Conservation (phyloP, 148 eudicot species). For the Fagopyrum tataricum region DNA sequence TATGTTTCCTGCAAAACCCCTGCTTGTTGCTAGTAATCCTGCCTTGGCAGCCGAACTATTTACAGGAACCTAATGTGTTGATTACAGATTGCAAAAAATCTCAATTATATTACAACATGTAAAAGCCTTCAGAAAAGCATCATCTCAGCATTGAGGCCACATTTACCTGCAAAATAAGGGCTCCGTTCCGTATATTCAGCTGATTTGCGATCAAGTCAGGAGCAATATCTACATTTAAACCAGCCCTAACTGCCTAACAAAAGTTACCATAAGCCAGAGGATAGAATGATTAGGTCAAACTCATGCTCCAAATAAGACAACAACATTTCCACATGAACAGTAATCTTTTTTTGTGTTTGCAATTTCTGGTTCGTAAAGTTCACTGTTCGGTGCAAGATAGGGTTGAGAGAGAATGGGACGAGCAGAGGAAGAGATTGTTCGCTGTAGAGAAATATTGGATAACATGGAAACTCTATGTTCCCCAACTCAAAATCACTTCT, state of each 20-base stretch:
- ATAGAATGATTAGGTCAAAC: background rate
- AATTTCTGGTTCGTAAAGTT: background rate
- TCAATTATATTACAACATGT: background rate
- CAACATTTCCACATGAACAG: background rate
- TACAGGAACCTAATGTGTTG: conserved; percentile 58
- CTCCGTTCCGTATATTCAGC: conserved; percentile 92
- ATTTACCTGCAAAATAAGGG: conserved; percentile 70
- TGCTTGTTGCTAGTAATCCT: conserved; percentile 77
- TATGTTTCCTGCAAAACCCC: conserved; percentile 97
- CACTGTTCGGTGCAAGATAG: no score
- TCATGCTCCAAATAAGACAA: background rate
- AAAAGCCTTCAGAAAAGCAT: background rate
- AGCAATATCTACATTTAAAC: conserved; percentile 74
- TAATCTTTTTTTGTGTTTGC: background rate
- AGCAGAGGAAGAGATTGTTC: no score
- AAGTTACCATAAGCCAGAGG: conserved; percentile 9
- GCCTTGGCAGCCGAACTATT: conserved; percentile 91
- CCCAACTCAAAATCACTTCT: no score
- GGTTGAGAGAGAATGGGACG: no score
- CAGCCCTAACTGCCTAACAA: conserved; percentile 72
- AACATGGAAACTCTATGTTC: no score
- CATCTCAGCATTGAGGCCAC: background rate
- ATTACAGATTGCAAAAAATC: background rate
- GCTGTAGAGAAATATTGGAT: no score
- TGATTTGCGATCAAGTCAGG: conserved; percentile 86